Evolutionary conservation across 805 yeast species (phyloP), one percentile per base, ranked within the genome.

Genomic region (Jamesozyma gamospora): DNA sequence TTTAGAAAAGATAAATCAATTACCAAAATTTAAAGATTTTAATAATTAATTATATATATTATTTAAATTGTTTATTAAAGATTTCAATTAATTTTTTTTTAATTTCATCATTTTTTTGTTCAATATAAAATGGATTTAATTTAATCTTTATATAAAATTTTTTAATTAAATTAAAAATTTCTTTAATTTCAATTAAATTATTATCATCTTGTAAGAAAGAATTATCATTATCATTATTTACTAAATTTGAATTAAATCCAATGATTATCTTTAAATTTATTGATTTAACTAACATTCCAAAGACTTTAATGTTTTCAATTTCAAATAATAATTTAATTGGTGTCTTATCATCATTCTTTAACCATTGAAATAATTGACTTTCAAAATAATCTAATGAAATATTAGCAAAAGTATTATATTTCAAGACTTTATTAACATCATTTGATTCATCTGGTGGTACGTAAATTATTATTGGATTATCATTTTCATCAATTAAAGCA

Each of bases 1-100:
- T 51, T 75, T 79, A 8, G 88, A 82, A 47, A 77, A 74, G 53
- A 81, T 83, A 4, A 64, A 64, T 39, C 61, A 64, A 16, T 63
- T 72, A 11, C 62, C 73, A 1, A 66, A 63, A 37, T 44, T 39
- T 32, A 38, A 34, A 18, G 48, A 47, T 25, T 34, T 31, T 14
- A 39, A 43, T 24, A 35, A n/a, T n/a, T n/a, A n/a, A n/a, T n/a
- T n/a, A n/a, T n/a, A n/a, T n/a, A n/a, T n/a, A n/a, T n/a, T n/a
- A n/a, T n/a, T n/a, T n/a, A n/a, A n/a, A n/a, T n/a, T n/a, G n/a
- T n/a, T n/a, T n/a, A n/a, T n/a, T n/a, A n/a, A n/a, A n/a, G n/a
- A n/a, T n/a, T 4, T 42, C 40, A 5, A 42, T 40, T 15, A 53
- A 35, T 12, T 45, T 46, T 31, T 43, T 37, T 15, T 41, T 40